Conservation (phyloP, 148 eudicot genomes). For the Chenopodium suecicum region DNA sequence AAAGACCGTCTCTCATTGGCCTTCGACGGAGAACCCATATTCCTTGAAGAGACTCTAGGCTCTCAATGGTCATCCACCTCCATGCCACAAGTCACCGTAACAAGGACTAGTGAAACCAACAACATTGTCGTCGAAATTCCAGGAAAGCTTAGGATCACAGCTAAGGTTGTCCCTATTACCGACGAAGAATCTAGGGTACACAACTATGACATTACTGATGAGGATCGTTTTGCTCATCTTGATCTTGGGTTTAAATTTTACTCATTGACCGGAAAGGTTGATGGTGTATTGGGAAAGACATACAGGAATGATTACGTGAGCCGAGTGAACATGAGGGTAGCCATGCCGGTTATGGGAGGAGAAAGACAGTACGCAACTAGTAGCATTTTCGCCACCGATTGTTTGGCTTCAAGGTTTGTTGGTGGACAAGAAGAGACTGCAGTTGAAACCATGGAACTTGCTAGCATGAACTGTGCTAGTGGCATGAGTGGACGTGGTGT, state of each 20-base stretch:
- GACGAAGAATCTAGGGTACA: conserved; percentile 43
- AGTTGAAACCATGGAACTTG: conserved; percentile 22
- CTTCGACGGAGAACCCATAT: conserved; percentile 37
- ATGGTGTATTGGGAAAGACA: conserved; percentile 52
- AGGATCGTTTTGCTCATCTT: conserved; percentile 53
- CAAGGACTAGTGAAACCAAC: conserved; percentile 31
- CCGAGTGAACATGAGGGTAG: conserved; percentile 34
- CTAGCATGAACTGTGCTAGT: conserved; percentile 43
- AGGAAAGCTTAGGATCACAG: conserved; percentile 37
- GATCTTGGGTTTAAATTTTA: conserved; percentile 45
- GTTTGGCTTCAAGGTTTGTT: conserved; percentile 37
- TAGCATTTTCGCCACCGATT: conserved; percentile 42
- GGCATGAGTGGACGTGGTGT: conserved; percentile 42
- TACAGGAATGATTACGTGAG: conserved; percentile 50
- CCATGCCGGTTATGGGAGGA: conserved; percentile 52
- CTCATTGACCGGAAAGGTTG: conserved; percentile 31
- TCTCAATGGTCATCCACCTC: conserved; percentile 30
- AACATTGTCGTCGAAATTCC: conserved; percentile 28
- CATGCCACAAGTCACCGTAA: conserved; percentile 28
- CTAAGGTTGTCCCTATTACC: conserved; percentile 47
- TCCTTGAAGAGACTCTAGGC: conserved; percentile 22
- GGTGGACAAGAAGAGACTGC: conserved; percentile 1
- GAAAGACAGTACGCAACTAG: conserved; percentile 34
- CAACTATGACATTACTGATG: conserved; percentile 36
- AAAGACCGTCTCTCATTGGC: conserved; percentile 40